Base-by-base conservation (phyloP, 2,329 filamentous ascomycete species). In the Hortaea sp. region DNA sequence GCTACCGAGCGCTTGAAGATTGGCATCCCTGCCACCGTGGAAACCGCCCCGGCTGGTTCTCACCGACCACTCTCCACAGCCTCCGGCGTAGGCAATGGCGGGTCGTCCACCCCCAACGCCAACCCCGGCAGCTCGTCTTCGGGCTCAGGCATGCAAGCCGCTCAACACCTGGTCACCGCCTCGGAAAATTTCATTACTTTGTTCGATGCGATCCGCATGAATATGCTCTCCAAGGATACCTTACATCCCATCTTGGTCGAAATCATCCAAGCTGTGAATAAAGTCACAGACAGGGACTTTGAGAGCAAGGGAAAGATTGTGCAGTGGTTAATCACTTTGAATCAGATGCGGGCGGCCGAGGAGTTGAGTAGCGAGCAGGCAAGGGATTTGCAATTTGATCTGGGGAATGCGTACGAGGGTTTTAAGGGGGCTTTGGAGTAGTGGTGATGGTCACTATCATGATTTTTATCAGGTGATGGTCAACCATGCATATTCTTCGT, bases 161-260 rank as follows among this genome's bases (percentile, higher is more conserved):
- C 76, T 76, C n/a, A 76, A 35, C 75, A 71, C 39, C 69, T 95
- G 32, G 94, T 97, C 48, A 83, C 90, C 53, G 92, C 92, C 1
- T 97, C 90, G 1, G 89, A 98, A 66, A 94, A 95, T 65, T 98
- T 98, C 66, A 98, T 98, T 66, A 98, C 92, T 0, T 90, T 98
- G 62, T 78, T 98, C 44, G 92, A 98, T 63, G 94, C 92, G 11
- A 77, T 98, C 57, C 89, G 89, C 63, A 79, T 98, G 45, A 89
- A 90, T 39, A 80, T 97, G 59, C 75, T 94, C 7, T 90, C 90
- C 41, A 98, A 98, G 63, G 90, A 97, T 65, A 88, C 92, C 52
- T 73, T 98, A n/a, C 94, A 98, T 62, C 92, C 92, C 3, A 73
- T 98, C 13, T 76, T 98, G 2, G 90, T 89, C 1, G 92, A 97